Percentiles rank a stretch among this genome's conserved stretches.
phyloP scores from a whole-genome alignment of 2,329 filamentous ascomycete genomes.

The Nigrospora oryzae region DNA sequence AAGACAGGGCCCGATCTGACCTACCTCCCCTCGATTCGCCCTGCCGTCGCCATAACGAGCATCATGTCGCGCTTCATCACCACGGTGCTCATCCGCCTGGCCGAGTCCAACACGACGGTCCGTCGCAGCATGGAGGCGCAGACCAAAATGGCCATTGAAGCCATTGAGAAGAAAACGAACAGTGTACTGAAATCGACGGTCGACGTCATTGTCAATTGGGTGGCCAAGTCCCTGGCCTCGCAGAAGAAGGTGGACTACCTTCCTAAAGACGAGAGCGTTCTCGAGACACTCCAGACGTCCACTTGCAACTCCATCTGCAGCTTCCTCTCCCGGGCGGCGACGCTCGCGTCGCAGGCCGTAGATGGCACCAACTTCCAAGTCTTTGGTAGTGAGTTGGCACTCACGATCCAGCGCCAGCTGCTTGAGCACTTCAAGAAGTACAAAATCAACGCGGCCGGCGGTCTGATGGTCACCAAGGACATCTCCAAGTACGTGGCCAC shows the following conservation, averaged over 20 bases:
- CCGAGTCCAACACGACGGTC: conserved; percentile 82
- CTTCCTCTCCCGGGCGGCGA: conserved; percentile 65
- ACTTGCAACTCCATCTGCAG: conserved; percentile 76
- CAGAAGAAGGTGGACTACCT: conserved; percentile 89
- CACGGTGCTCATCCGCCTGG: conserved; percentile 82
- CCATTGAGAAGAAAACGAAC: conserved; percentile 78
- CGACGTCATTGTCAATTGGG: conserved; percentile 68
- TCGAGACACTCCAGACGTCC: conserved; percentile 75
- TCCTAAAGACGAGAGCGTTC: conserved; percentile 63
- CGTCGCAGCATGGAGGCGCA: conserved; percentile 83
- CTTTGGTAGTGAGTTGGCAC: conserved; percentile 76
- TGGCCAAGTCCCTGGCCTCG: conserved; percentile 59
- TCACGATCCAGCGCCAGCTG: conserved; percentile 68
- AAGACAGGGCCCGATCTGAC: conserved; percentile 83
- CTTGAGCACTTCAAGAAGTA: conserved; percentile 95
- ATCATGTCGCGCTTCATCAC: conserved; percentile 89
- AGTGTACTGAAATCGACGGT: conserved; percentile 47
- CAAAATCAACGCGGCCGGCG: conserved; percentile 84
- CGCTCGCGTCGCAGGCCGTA: conserved; percentile 57
- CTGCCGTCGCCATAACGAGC: conserved; percentile 81
- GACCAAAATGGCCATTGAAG: conserved; percentile 61
- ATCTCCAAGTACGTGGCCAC: conserved; percentile 88
- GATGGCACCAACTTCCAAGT: conserved; percentile 77
- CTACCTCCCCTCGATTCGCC: conserved; percentile 71
- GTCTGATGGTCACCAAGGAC: conserved; percentile 92